Evolutionary conservation across 2,329 filamentous ascomycete species (phyloP).

Genomic region (Epicoccum nigrum): DNA sequence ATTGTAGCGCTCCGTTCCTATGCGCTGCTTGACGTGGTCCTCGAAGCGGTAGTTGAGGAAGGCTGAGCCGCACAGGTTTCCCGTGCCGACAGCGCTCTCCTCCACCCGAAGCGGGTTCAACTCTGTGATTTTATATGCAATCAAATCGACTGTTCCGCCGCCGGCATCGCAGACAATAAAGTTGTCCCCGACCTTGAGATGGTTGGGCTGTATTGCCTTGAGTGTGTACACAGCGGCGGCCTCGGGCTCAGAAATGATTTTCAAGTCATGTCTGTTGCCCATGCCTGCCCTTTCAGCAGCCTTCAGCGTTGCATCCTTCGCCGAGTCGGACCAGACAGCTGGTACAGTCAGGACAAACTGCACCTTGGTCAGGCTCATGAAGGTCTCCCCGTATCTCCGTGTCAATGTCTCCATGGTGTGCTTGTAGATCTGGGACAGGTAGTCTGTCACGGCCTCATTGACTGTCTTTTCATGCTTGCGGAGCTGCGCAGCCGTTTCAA

Average conservation of each 20-base stretch:
- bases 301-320: slow-evolving; percentile 81
- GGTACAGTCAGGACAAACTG: slow-evolving; percentile 78
- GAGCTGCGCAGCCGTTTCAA: slow-evolving; percentile 79
- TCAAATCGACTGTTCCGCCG: slow-evolving; percentile 72
- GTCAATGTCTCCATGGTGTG: slow-evolving; percentile 81
- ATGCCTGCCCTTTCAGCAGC: slow-evolving; percentile 81
- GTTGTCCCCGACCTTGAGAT: slow-evolving; percentile 69
- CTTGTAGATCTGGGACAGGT: slow-evolving; percentile 74
- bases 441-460: slow-evolving; percentile 79
- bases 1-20: slow-evolving; percentile 71
- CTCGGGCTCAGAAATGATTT: slow-evolving; percentile 80
- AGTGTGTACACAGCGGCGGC: slow-evolving; percentile 80
- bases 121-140: slow-evolving; percentile 81
- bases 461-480: slow-evolving; percentile 77
- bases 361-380: slow-evolving; percentile 76
- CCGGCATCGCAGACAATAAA: slow-evolving; percentile 65
- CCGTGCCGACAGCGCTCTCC: slow-evolving; percentile 79
- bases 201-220: slow-evolving; percentile 78
- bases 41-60: slow-evolving; percentile 84
- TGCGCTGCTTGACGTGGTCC: slow-evolving; percentile 71
- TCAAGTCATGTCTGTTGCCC: slow-evolving; percentile 71
- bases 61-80: slow-evolving; percentile 76
- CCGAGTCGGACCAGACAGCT: slow-evolving; percentile 83
- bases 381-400: slow-evolving; percentile 75
- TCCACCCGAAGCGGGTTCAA: slow-evolving; percentile 74